Conservation (phyloP, 73 alveolate genomes). For the Strombidium stylifer region DNA sequence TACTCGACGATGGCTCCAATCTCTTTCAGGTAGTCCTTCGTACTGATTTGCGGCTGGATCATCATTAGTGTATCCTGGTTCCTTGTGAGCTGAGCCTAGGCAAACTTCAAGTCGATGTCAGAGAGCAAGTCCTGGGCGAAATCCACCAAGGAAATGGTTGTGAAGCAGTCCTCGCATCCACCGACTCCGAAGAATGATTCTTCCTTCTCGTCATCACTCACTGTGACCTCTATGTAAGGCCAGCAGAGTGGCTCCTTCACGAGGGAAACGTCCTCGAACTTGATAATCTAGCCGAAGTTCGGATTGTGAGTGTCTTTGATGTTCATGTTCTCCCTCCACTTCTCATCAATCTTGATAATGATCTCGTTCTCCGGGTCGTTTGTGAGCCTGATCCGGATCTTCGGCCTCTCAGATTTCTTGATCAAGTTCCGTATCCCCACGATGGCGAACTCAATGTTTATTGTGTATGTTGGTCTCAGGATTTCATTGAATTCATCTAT, state of each 20-base stretch:
- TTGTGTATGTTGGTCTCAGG: conserved; percentile 2
- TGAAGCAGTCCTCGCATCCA: conserved; percentile 49
- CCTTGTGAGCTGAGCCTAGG: not conserved
- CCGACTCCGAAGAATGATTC: conserved; percentile 44
- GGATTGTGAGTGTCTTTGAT: conserved; percentile 35
- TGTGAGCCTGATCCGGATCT: not conserved
- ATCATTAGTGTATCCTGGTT: conserved; percentile 16
- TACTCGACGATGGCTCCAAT: too few species aligned
- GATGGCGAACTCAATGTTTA: conserved; percentile 25
- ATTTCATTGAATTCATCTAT: conserved; percentile 15
- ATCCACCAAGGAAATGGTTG: conserved; percentile 35
- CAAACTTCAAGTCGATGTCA: conserved; percentile 22
- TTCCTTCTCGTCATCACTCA: conserved; percentile 65
- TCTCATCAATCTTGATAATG: not conserved
- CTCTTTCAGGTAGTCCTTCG: too few species aligned
- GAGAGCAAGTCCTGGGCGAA: conserved; percentile 43
- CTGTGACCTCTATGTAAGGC: conserved; percentile 46
- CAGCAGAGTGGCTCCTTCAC: conserved; percentile 49
- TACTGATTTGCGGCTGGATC: conserved; percentile 14
- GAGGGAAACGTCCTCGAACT: conserved; percentile 28
- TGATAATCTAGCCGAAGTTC: conserved; percentile 18
- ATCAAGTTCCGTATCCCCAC: conserved; percentile 45
- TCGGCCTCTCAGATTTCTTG: conserved; percentile 9
- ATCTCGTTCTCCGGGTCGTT: not conserved
- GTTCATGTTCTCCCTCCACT: too few species aligned